phyloP scores from a whole-genome alignment of 148 eudicot genomes.

The Oxyria digyna region DNA sequence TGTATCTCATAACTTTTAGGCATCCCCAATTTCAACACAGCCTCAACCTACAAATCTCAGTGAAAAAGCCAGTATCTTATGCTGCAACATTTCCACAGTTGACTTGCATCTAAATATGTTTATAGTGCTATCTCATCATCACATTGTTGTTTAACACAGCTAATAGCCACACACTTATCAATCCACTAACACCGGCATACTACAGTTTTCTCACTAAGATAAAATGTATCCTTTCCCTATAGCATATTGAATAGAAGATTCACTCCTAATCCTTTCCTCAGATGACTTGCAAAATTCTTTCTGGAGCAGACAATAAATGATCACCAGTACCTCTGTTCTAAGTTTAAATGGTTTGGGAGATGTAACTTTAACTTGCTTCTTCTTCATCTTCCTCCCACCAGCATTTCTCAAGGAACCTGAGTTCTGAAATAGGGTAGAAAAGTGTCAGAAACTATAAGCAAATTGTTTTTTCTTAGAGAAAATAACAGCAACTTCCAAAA shows the following conservation, averaged over 20 bases:
- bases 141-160: not conserved
- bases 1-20: not conserved
- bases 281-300: too few relatives aligned
- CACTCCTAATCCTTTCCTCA: not conserved
- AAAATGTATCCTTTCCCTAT: not conserved
- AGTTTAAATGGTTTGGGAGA: conserved; percentile 70
- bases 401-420: conserved; percentile 44
- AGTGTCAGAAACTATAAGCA: not conserved
- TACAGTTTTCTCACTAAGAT: not conserved
- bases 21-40: not conserved
- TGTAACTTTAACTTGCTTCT: conserved; percentile 47
- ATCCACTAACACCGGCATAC: not conserved
- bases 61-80: not conserved
- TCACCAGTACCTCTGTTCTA: conserved; percentile 62
- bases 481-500: not conserved
- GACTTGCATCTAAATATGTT: not conserved
- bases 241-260: not conserved
- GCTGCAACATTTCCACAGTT: not conserved
- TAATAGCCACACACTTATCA: not conserved
- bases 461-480: not conserved
- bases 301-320: not conserved
- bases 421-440: conserved; percentile 28
- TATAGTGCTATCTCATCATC: not conserved
- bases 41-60: not conserved
- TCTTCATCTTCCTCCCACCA: conserved; percentile 55